phyloP scores from a whole-genome alignment of 1,284 basidiomycete genomes.

The Ustilago curta region DNA sequence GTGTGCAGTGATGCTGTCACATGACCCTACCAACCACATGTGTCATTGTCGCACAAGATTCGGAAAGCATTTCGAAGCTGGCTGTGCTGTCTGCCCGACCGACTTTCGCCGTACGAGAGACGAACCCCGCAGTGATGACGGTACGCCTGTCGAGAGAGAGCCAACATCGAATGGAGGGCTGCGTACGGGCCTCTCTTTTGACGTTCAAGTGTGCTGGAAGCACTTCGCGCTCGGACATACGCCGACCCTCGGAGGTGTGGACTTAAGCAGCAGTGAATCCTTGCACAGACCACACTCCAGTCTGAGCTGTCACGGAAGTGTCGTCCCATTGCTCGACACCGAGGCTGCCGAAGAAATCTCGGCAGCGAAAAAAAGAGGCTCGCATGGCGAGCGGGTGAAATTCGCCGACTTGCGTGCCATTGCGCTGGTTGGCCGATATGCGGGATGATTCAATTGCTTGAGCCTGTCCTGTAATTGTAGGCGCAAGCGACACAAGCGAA shows the following conservation, averaged over 20 bases:
- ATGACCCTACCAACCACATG: not conserved
- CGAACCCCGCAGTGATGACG: not conserved
- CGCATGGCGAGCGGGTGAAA: not conserved
- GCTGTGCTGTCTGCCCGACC: slow-evolving; percentile 1
- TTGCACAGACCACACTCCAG: not conserved
- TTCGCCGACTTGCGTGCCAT: not conserved
- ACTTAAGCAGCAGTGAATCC: not conserved
- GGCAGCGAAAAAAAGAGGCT: slow-evolving; percentile 2
- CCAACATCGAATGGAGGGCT: not conserved
- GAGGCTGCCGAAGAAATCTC: slow-evolving; percentile 3
- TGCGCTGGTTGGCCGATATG: not conserved
- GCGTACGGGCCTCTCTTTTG: too few relatives aligned
- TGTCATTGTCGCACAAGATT: not conserved
- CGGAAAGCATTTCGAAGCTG: not conserved
- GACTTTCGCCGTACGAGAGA: not conserved
- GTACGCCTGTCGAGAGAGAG: too few relatives aligned
- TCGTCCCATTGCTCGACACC: too few relatives aligned
- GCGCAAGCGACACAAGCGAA: not conserved
- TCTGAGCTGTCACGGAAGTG: slow-evolving; percentile 8
- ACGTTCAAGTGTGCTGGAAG: not conserved
- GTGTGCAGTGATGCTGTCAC: not conserved
- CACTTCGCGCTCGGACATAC: not conserved
- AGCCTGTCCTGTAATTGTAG: not conserved
- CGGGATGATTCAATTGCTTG: slow-evolving; percentile 4
- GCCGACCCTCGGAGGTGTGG: not conserved